phyloP scores from a whole-genome alignment of 1,139 yeast genomes.

The Diutina neorugosa region DNA sequence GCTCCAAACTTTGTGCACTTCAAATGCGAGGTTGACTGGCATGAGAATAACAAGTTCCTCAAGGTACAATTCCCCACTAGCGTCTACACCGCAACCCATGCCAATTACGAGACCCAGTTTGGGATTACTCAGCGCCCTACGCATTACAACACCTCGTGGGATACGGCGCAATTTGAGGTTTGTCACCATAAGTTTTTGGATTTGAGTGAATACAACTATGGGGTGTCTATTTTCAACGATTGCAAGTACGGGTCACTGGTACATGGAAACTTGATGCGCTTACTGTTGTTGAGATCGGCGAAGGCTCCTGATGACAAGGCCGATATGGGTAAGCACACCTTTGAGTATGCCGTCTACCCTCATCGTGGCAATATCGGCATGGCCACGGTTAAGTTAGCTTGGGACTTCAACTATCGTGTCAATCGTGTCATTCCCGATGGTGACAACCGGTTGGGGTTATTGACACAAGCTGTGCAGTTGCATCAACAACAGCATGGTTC shows the following conservation, averaged over 20 bases:
- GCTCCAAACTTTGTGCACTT: conserved; percentile 36
- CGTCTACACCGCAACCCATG: conserved; percentile 52
- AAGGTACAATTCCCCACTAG: conserved; percentile 94
- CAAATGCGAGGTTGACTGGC: conserved; percentile 70
- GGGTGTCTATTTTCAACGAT: conserved; percentile 78
- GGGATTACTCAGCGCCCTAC: conserved; percentile 88
- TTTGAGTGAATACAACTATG: conserved; percentile 73
- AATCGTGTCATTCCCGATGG: conserved; percentile 5
- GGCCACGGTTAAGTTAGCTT: conserved; percentile 61
- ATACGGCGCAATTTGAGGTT: conserved; percentile 90
- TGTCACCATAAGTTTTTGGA: conserved; percentile 93
- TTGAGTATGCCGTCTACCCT: conserved; percentile 77
- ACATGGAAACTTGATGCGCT: conserved; percentile 79
- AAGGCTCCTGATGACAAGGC: conserved; percentile 89
- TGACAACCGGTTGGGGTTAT: not conserved
- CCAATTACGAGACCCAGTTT: conserved; percentile 86
- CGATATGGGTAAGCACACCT: conserved; percentile 81
- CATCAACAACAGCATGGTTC: conserved; percentile 32
- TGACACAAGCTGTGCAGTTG: not conserved
- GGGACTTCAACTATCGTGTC: conserved; percentile 56
- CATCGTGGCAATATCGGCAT: conserved; percentile 56
- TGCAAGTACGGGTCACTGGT: conserved; percentile 85
- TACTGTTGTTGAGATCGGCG: conserved; percentile 73
- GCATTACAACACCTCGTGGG: conserved; percentile 92
- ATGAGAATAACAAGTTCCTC: conserved; percentile 75